These are phyloP conservation scores for Trichoderma sp. DNA, from an alignment of 2,329 filamentous ascomycete species.

Conservation along the genomic window DNA sequence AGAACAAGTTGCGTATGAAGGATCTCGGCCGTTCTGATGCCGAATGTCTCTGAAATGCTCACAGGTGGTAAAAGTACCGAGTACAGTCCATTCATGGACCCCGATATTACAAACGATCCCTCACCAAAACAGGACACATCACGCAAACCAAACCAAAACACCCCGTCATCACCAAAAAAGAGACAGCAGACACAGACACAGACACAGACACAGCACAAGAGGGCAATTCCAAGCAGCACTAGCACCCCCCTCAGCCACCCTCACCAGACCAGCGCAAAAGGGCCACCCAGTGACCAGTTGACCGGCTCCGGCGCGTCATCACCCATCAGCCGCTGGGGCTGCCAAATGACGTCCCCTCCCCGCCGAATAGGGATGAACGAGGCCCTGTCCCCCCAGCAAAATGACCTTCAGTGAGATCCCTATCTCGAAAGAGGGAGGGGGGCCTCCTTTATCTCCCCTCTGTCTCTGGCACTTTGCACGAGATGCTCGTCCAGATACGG, in stretches of 20 bases:
- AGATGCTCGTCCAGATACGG: neutral
- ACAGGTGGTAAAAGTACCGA: neutral
- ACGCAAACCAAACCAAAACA: no score
- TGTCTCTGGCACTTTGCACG: no score
- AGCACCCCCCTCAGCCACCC: conserved; percentile 21
- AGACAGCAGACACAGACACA: no score
- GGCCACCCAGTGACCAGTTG: neutral
- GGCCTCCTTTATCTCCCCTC: conserved; percentile 14
- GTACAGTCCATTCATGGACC: neutral
- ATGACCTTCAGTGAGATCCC: conserved; percentile 5
- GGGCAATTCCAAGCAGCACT: neutral
- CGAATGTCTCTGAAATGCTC: neutral
- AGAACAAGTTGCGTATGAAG: neutral
- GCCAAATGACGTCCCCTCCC: conserved; percentile 27
- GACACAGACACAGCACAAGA: neutral
- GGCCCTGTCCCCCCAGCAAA: neutral
- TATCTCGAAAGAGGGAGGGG: neutral
- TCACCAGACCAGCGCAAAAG: conserved; percentile 7
- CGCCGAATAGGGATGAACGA: conserved; percentile 13
- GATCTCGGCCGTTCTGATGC: no score
- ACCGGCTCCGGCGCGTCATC: conserved; percentile 28
- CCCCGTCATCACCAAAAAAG: neutral
- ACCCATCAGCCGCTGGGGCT: conserved; percentile 14
- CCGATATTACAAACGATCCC: no score
- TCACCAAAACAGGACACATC: neutral